Evolutionary conservation across 768 basidiomycete species (phyloP).

Genomic region (Leccinum longicurvipes): DNA sequence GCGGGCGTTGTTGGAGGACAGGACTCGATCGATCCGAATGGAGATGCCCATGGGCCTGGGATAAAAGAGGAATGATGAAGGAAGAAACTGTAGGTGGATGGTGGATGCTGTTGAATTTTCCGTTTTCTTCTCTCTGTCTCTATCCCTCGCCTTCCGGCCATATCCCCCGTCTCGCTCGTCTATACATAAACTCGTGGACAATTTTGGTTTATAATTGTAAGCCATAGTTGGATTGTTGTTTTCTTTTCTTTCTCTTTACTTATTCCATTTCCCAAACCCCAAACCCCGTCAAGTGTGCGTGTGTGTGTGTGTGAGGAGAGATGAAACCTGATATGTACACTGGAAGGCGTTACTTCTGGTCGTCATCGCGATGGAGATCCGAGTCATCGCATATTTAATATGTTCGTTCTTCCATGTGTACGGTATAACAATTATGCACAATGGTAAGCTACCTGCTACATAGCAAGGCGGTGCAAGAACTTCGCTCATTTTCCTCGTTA

Average conservation of each 20-base stretch:
- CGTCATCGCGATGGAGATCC: not conserved
- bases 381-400: not conserved
- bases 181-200: not conserved
- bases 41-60: slow-evolving; percentile 16
- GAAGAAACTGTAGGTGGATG: not conserved
- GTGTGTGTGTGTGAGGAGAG: too few relatives aligned
- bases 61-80: slow-evolving; percentile 28
- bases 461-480: not conserved
- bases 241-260: not conserved
- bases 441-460: not conserved
- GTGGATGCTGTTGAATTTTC: not conserved
- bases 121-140: not conserved
- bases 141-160: not conserved
- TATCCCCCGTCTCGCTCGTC: not conserved
- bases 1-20: slow-evolving; percentile 6
- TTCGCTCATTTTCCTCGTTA: not conserved
- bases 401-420: not conserved
- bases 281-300: too few relatives aligned
- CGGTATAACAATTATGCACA: too few relatives aligned
- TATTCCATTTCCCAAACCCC: not conserved
- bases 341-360: not conserved
- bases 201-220: not conserved
- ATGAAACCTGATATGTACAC: not conserved
- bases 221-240: not conserved
- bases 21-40: slow-evolving; percentile 14